Conservation (phyloP, 2,329 filamentous ascomycete species). For the Lasiodiplodia hormozganensis region DNA sequence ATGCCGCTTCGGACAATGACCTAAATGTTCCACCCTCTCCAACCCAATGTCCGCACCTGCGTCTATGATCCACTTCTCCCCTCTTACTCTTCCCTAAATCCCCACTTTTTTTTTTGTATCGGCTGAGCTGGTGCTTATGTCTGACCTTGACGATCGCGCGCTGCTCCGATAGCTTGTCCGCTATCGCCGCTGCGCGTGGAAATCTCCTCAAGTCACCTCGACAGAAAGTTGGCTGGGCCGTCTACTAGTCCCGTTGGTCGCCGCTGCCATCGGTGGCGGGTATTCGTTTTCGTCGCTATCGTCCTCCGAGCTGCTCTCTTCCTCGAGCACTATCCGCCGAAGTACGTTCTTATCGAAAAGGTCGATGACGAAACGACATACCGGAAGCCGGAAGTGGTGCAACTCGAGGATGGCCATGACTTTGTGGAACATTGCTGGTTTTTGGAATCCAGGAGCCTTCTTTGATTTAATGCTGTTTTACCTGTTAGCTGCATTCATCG, state of each 20-base stretch:
- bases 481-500: conserved; percentile 31
- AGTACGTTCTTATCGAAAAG: conserved; percentile 92
- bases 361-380: conserved; percentile 89
- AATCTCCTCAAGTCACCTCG: conserved; percentile 12
- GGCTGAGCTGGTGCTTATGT: neutral
- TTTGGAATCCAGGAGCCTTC: conserved; percentile 76
- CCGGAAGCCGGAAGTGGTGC: conserved; percentile 86
- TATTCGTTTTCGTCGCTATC: neutral
- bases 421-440: conserved; percentile 80
- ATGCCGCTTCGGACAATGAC: conserved; percentile 8
- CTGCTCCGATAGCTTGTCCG: neutral
- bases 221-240: conserved; percentile 16
- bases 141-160: neutral
- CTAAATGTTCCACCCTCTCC: neutral
- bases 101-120: too few relatives aligned
- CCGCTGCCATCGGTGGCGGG: neutral
- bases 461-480: conserved; percentile 72
- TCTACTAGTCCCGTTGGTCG: conserved; percentile 5
- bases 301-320: conserved; percentile 56
- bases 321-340: conserved; percentile 81
- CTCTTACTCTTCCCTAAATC: neutral
- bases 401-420: conserved; percentile 84
- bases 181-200: neutral
- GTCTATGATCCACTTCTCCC: neutral
- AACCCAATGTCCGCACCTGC: neutral